phyloP scores from a whole-genome alignment of 345 rosid genomes.

The Geranium rotundifolium region DNA sequence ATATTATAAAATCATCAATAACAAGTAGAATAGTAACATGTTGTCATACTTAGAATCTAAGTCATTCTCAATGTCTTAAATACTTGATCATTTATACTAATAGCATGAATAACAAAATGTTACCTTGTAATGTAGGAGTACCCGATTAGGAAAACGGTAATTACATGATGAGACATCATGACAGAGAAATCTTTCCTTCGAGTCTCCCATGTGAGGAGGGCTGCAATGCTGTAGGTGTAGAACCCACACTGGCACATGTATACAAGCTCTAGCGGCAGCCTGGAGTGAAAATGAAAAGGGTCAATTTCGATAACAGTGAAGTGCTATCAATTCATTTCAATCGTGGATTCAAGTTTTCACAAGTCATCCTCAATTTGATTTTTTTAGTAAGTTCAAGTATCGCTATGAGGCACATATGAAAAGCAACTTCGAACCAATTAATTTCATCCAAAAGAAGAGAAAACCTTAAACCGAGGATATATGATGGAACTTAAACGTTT shows the following conservation, averaged over 20 bases:
- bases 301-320: neutral
- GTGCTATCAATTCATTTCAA: too few relatives aligned
- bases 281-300: constrained; percentile 19
- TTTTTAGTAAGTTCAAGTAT: too few relatives aligned
- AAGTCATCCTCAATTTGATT: too few relatives aligned
- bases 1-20: neutral
- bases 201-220: constrained; percentile 87
- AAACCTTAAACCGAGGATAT: too few relatives aligned
- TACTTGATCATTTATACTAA: neutral
- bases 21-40: neutral
- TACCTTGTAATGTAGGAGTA: constrained; percentile 79
- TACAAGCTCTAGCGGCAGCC: constrained; percentile 53
- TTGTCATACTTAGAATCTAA: neutral
- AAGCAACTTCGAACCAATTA: too few relatives aligned
- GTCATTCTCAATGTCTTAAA: too few relatives aligned
- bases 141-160: constrained; percentile 64
- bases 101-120: constrained; percentile 2
- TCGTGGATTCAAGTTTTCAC: too few relatives aligned
- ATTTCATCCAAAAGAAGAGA: too few relatives aligned
- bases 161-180: constrained; percentile 98
- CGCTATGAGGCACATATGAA: too few relatives aligned
- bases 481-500: too few relatives aligned
- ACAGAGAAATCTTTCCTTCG: constrained; percentile 92
- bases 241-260: constrained; percentile 97
- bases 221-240: constrained; percentile 66